Percentiles rank a stretch among this genome's conserved stretches.
Conservation (phyloP, 495 filamentous ascomycete species). For the Clohesyomyces aquaticus region DNA sequence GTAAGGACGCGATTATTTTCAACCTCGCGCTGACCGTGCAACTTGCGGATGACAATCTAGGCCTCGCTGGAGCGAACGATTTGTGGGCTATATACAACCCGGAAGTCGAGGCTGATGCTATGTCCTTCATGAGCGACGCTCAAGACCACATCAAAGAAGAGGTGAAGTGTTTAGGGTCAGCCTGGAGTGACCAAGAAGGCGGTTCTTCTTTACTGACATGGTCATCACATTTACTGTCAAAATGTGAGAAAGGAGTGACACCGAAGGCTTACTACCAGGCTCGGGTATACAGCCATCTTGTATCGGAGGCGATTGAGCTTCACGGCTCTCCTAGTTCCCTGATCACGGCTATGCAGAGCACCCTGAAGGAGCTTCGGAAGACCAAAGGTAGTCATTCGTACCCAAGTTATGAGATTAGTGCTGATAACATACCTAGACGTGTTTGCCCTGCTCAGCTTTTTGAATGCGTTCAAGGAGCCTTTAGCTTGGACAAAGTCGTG, state of each 20-base stretch:
- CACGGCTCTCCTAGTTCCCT: constrained; percentile 30
- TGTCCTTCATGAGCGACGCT: constrained; percentile 63
- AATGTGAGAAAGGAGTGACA: constrained; percentile 24
- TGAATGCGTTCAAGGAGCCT: constrained; percentile 58
- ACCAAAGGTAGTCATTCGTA: constrained; percentile 21
- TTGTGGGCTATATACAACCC: constrained; percentile 55
- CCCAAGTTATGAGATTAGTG: constrained; percentile 12
- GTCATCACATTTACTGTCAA: constrained; percentile 34
- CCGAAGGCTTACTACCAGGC: constrained; percentile 42
- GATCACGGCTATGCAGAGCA: constrained; percentile 18
- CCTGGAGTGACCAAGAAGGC: constrained; percentile 11
- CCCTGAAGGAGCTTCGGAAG: constrained; percentile 22
- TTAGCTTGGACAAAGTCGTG: constrained; percentile 45
- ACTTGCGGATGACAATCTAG: constrained; percentile 66
- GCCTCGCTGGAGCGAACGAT: constrained; percentile 59
- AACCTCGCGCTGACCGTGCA: constrained; percentile 60
- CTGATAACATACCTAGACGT: constrained; percentile 43
- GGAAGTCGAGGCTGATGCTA: constrained; percentile 61
- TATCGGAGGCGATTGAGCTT: constrained; percentile 40
- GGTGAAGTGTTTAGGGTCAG: constrained; percentile 41
- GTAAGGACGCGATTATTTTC: constrained; percentile 41
- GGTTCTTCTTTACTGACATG: constrained; percentile 19
- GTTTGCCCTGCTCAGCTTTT: constrained; percentile 55
- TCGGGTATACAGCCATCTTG: constrained; percentile 40
- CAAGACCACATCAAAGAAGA: constrained; percentile 58